Percentiles rank a stretch among this genome's conserved stretches.
Evolutionary conservation across 2,329 filamentous ascomycete species (phyloP).

Genomic region (Thielaviopsis populi): DNA sequence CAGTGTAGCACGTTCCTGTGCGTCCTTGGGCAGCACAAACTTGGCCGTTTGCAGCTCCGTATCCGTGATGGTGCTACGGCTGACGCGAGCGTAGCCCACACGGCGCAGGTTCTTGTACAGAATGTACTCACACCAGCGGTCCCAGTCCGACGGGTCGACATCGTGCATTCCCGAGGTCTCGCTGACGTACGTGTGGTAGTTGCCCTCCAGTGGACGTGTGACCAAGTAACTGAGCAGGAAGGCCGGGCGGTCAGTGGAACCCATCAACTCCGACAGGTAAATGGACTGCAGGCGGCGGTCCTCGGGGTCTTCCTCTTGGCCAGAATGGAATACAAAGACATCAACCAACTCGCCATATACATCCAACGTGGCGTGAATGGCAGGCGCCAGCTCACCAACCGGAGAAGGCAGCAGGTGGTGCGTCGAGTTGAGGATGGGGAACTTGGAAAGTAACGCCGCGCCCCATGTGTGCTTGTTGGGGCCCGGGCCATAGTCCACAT

Average conservation of each 20-base stretch:
- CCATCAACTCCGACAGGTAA: constrained; percentile 83
- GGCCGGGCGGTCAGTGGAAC: constrained; percentile 59
- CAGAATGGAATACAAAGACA: constrained; percentile 96
- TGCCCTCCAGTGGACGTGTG: constrained; percentile 75
- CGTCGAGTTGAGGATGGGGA: constrained; percentile 92
- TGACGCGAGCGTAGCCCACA: constrained; percentile 79
- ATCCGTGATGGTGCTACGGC: constrained; percentile 82
- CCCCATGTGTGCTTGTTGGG: constrained; percentile 99
- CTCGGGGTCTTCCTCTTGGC: constrained; percentile 90
- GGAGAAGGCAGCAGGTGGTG: constrained; percentile 90
- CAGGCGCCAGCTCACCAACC: constrained; percentile 85
- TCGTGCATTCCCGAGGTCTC: constrained; percentile 82
- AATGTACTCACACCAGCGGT: constrained; percentile 98
- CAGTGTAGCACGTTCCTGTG: constrained; percentile 36
- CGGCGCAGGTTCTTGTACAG: constrained; percentile 79
- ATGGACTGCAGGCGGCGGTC: constrained; percentile 74
- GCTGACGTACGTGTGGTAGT: constrained; percentile 93
- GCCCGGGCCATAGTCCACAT: constrained; percentile 90
- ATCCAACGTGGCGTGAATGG: constrained; percentile 91
- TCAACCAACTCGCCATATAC: constrained; percentile 83
- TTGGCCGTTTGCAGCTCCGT: constrained; percentile 95
- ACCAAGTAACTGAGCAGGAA: constrained; percentile 87
- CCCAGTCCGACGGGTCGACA: constrained; percentile 85
- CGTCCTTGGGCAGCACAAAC: constrained; percentile 62
- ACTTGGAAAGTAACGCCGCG: constrained; percentile 81